Evolutionary conservation across 345 rosid species (phyloP), one percentile per base, ranked within the genome.

Genomic region (Pistacia vera): DNA sequence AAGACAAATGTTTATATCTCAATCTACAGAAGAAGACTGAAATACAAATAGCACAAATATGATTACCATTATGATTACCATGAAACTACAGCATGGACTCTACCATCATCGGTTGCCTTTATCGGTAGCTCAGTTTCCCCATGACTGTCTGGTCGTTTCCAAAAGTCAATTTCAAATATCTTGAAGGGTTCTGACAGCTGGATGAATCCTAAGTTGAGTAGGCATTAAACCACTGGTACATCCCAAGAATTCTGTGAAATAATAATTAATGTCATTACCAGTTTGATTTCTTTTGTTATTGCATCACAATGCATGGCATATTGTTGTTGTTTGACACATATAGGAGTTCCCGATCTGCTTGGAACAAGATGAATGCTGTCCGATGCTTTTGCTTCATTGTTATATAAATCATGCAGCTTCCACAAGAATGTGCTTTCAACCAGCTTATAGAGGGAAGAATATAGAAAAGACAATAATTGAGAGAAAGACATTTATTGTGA

Each of bases 111-210:
- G 28, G 70, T 86, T 30, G 94, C 88, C 88, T 91, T 86, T 75
- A 92, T 80, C 70, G 54, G 78, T 75, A 89, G 60, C 74, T 88
- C 80, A 68, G 83, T 79, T 72, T 92, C 89, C 62, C 95, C 85
- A 59, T 76, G 81, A 84, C 92, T 92, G 59, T 84, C 90, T 71
- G 97, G 97, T 78, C 93, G 85, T 91, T 87, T 93, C 94, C 97
- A 91, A 74, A 96, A 93, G 87, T 92, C 97, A 85, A 96, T 91
- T 84, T 91, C 97, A 87, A 93, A 92, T 82, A 91, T 73, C 83
- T 84, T 84, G 89, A 91, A 88, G 71, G 99, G 98, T 78, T 93
- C 91, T 80, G 99, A 96, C 78, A 96, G 83, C 98, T 93, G 94
- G 78, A 90, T 79, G 69, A 81, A 85, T 75, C 81, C 75, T 84